phyloP scores from a whole-genome alignment of 371 early-diverging fungal genomes.

The Mortierella polycephala region DNA sequence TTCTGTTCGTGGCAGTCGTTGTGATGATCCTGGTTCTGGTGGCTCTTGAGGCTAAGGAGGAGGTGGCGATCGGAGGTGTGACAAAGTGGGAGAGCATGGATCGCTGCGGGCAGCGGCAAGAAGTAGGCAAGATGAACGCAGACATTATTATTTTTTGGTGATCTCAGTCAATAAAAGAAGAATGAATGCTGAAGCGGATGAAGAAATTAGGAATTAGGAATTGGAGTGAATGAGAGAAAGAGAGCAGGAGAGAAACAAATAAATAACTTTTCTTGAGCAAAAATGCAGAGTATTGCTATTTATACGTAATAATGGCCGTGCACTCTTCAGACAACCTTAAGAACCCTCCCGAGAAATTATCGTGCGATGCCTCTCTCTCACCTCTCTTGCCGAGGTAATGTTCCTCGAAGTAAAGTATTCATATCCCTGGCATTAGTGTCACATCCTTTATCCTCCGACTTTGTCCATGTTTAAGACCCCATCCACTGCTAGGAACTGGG shows the following conservation, averaged over 20 bases:
- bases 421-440: background rate
- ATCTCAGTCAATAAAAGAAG: background rate
- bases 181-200: background rate
- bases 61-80: constrained; percentile 15
- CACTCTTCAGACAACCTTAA: constrained; percentile 6
- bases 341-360: constrained; percentile 20
- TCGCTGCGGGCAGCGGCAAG: constrained; percentile 45
- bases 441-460: no score
- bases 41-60: background rate
- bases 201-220: background rate
- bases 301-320: background rate
- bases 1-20: constrained; percentile 15
- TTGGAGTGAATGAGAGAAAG: background rate
- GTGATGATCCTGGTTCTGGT: constrained; percentile 16
- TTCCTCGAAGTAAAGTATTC: background rate
- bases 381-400: no score
- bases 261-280: no score
- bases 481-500: background rate
- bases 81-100: constrained; percentile 49
- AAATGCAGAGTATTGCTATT: no score
- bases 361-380: background rate
- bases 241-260: background rate
- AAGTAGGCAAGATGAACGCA: constrained; percentile 23
- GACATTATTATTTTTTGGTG: constrained; percentile 19
- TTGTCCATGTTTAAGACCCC: background rate